Conservation (phyloP, 108 stramenopile genomes). For the Nitzschia sp. region DNA sequence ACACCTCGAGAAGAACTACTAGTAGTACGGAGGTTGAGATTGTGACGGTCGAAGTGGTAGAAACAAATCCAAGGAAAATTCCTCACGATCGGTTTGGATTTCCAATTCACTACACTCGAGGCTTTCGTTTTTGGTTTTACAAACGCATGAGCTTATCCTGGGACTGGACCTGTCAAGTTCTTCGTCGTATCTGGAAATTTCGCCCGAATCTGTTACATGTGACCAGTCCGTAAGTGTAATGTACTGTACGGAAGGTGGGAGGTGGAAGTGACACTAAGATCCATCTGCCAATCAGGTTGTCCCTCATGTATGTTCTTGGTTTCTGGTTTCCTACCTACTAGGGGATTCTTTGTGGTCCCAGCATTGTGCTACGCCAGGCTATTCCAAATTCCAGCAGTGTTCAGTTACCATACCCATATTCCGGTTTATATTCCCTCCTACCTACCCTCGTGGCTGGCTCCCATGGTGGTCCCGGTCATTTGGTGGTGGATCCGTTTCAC, state of each 20-base stretch:
- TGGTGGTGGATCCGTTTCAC: conserved; percentile 42
- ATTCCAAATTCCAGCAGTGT: conserved; percentile 25
- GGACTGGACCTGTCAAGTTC: background rate
- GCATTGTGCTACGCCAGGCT: conserved; percentile 31
- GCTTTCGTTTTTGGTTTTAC: background rate
- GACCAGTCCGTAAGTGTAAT: background rate
- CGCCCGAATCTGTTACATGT: background rate
- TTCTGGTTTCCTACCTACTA: no score
- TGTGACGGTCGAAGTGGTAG: background rate
- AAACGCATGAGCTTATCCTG: background rate
- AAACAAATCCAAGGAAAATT: background rate
- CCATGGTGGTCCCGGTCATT: background rate
- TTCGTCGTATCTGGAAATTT: background rate
- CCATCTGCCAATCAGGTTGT: no score
- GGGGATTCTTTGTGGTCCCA: conserved; percentile 52
- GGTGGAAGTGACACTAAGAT: no score
- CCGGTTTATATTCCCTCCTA: conserved; percentile 62
- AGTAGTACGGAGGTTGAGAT: background rate
- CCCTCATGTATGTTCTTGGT: no score
- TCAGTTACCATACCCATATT: conserved; percentile 73
- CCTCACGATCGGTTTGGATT: background rate
- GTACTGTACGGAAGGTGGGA: no score
- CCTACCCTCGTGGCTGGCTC: conserved; percentile 20
- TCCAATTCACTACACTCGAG: background rate
- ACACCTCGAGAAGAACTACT: no score